Conservation (phyloP, 345 rosid genomes). For the Limnanthes douglasii region DNA sequence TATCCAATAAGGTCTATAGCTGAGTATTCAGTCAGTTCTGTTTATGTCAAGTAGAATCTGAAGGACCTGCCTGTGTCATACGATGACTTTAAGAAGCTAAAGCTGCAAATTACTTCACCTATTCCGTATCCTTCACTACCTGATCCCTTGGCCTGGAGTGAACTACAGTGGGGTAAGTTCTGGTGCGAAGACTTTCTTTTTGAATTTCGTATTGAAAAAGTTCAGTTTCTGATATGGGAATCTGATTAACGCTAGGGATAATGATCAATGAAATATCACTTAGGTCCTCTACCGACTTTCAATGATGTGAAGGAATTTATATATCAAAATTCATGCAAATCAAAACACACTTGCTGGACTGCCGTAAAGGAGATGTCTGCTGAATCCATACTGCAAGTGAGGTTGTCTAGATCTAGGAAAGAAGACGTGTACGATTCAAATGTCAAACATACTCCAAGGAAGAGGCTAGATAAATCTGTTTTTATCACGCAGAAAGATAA, state of each 20-base stretch:
- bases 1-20: constrained; percentile 3
- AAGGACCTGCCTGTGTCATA: constrained; percentile 44
- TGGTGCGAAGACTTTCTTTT: not conserved
- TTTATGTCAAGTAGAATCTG: constrained; percentile 21
- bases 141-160: constrained; percentile 15
- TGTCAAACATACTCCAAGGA: constrained; percentile 12
- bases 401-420: constrained; percentile 13
- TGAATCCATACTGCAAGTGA: constrained; percentile 30
- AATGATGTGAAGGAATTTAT: constrained; percentile 45
- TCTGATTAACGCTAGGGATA: constrained; percentile 11
- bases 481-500: constrained; percentile 38
- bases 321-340: constrained; percentile 19
- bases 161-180: constrained; percentile 64
- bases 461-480: constrained; percentile 33
- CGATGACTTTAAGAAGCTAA: constrained; percentile 39
- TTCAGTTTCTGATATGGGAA: constrained; percentile 8
- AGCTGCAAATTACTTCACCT: constrained; percentile 26
- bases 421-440: constrained; percentile 7
- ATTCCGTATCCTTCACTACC: constrained; percentile 19
- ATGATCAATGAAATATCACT: constrained; percentile 21
- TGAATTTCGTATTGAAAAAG: not conserved
- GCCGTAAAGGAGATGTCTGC: constrained; percentile 30
- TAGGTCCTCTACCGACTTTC: constrained; percentile 69
- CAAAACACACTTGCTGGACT: constrained; percentile 26
- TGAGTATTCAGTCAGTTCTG: too few species aligned